Base-by-base conservation (phyloP, 1,139 yeast genomes). In the Lodderomyces oxycetoniae region DNA sequence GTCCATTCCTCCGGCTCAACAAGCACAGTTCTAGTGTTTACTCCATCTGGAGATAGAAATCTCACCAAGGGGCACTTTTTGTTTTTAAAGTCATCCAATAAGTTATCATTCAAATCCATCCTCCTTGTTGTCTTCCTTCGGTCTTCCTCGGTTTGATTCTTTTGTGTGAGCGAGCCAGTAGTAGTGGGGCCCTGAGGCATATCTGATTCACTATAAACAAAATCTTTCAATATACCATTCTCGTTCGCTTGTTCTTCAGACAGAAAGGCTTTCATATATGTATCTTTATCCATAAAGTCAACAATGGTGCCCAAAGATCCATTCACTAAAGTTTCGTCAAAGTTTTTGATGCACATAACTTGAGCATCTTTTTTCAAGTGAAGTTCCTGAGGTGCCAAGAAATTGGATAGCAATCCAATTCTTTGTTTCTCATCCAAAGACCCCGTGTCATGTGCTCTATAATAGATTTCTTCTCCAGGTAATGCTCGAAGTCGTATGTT, bases 261-360 rank as follows among this genome's bases (percentile, higher is more conserved):
- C 2, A 2, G 8, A 10, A 25, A 31, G 4, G 61, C 55, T 11
- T 52, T 42, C 60, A 57, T 54, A 41, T 57, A 67, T 2, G 63
- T 62, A 37, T 53, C 63, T 40, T 57, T 53, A 47, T 57, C 65
- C 48, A 67, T 48, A 38, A 69, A 69, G 11, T 57, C 71, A 19
- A 68, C 48, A 2, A 91, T 89, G 41, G 73, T 81, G 0, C 99
- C 99, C 30, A 91, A 61, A 0, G 96, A 80, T 0, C 99, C 99
- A 57, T 91, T 91, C 4, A 93, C 98, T 30, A 91, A 66, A 1
- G 83, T 76, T 17, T 79, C 87, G 54, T 89, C 96, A 38, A 85
- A 71, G 53, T 91, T 93, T 55, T 91, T 91, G 40, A 91, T 75
- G 70, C 93, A 80, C 98, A 91, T 93, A 0, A 91, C 98, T 59